Evolutionary conservation across 441 rosid species (phyloP).

Genomic region (Eruca vesicaria): DNA sequence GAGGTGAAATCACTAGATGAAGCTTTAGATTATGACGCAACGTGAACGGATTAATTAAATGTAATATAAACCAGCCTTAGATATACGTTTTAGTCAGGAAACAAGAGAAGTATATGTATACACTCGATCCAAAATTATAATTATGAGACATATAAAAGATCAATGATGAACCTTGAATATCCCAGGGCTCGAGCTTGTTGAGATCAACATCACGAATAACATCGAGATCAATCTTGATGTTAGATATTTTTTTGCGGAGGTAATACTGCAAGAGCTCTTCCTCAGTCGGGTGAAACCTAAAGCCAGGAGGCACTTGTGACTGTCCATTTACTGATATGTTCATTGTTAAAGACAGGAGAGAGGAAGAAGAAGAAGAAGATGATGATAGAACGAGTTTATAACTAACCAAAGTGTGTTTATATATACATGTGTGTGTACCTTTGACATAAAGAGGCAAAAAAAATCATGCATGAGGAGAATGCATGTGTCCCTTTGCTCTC

Average conservation of each 20-base stretch:
- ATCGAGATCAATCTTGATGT: too few relatives aligned
- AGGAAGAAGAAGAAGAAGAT: not conserved
- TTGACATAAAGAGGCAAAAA: constrained; percentile 26
- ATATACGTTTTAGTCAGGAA: too few relatives aligned
- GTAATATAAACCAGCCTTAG: not conserved
- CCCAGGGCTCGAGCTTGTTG: not conserved
- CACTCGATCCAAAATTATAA: not conserved
- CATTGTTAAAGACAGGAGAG: constrained; percentile 1
- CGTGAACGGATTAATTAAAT: not conserved
- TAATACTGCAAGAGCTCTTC: too few relatives aligned
- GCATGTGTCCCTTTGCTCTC: constrained; percentile 12
- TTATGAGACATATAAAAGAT: too few relatives aligned
- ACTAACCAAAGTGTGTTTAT: constrained; percentile 27
- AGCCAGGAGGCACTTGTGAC: too few relatives aligned
- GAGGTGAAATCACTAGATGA: not conserved
- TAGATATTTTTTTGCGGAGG: too few relatives aligned
- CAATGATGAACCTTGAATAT: not conserved
- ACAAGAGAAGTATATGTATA: not conserved
- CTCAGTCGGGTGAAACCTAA: too few relatives aligned
- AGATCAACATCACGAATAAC: too few relatives aligned
- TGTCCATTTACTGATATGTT: too few relatives aligned
- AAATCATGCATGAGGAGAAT: constrained; percentile 22
- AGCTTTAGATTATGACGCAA: not conserved
- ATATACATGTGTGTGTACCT: constrained; percentile 12
- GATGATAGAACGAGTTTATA: constrained; percentile 19